These are phyloP conservation scores for Kluyveromyces sp. DNA, from an alignment of 1,139 yeast genomes.

Conservation along the genomic window DNA sequence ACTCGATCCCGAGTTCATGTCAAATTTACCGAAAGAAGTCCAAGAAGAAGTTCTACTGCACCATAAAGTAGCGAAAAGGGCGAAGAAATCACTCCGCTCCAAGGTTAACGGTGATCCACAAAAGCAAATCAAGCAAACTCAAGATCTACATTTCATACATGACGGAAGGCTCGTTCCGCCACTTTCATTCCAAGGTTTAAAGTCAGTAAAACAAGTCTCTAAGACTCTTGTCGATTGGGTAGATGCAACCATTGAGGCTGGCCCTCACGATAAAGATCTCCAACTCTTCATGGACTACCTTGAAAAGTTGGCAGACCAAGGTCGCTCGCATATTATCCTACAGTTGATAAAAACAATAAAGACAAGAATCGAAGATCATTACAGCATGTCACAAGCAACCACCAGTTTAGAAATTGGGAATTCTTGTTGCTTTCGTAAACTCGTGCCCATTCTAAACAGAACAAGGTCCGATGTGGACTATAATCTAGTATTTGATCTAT, in stretches of 20 bases:
- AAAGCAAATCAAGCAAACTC: slow-evolving; percentile 12
- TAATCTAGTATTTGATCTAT: slow-evolving; percentile 1
- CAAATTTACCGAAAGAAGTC: slow-evolving; percentile 24
- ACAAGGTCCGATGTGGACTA: slow-evolving; percentile 4
- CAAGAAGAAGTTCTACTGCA: slow-evolving; percentile 25
- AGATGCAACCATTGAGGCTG: slow-evolving; percentile 36
- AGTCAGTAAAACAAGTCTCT: slow-evolving; percentile 34
- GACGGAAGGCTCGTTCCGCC: slow-evolving; percentile 29
- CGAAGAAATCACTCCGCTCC: slow-evolving; percentile 23
- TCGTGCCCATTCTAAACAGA: slow-evolving; percentile 21
- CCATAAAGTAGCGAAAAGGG: slow-evolving; percentile 31
- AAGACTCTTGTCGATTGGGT: slow-evolving; percentile 44
- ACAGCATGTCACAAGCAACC: slow-evolving; percentile 8
- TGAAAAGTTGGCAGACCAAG: slow-evolving; percentile 17
- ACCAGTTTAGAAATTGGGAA: slow-evolving; percentile 26
- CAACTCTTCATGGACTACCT: slow-evolving; percentile 32
- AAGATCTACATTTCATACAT: slow-evolving; percentile 17
- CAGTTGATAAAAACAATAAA: slow-evolving; percentile 18
- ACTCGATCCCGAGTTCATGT: slow-evolving; percentile 14
- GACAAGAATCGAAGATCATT: slow-evolving; percentile 14
- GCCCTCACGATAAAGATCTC: slow-evolving; percentile 57
- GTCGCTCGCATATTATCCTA: slow-evolving; percentile 11
- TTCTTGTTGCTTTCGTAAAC: slow-evolving; percentile 16
- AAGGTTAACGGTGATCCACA: background rate
- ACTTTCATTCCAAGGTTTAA: slow-evolving; percentile 32